phyloP scores from a whole-genome alignment of 2,329 filamentous ascomycete species.

The Aspergillus fijiensis region DNA sequence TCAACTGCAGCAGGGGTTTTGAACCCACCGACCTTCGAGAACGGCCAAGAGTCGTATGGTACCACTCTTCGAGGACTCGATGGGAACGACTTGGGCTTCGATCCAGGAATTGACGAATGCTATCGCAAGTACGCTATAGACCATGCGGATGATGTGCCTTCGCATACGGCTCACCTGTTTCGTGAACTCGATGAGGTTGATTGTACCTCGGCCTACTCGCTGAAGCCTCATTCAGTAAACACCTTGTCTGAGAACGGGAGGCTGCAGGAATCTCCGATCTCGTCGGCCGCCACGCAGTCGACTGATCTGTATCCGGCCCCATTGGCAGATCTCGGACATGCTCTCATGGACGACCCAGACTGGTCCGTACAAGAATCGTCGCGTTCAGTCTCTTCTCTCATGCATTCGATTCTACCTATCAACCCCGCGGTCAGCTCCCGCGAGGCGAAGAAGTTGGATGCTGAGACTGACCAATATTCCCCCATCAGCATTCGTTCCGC shows the following conservation, averaged over 20 bases:
- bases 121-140: constrained; percentile 12
- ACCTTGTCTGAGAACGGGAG: constrained; percentile 11
- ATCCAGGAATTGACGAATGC: constrained; percentile 14
- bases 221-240: constrained; percentile 11
- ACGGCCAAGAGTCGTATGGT: background rate
- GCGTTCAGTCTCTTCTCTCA: constrained; percentile 24
- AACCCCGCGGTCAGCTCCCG: constrained; percentile 27
- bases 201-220: constrained; percentile 20
- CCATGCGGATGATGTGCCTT: constrained; percentile 7
- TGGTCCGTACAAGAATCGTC: constrained; percentile 14
- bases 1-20: background rate
- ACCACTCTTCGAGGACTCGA: constrained; percentile 5
- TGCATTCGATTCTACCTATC: constrained; percentile 34
- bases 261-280: constrained; percentile 16
- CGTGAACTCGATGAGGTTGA: constrained; percentile 26
- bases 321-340: constrained; percentile 15
- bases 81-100: constrained; percentile 21
- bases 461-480: constrained; percentile 12
- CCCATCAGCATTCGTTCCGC: constrained; percentile 13
- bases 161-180: constrained; percentile 14
- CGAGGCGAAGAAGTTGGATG: constrained; percentile 8
- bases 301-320: constrained; percentile 13
- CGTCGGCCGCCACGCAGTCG: constrained; percentile 16
- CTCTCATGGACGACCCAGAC: constrained; percentile 14
- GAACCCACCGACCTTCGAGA: background rate